Evolutionary conservation across 306 rosid genomes (phyloP).

Genomic region (Casuarina glauca): DNA sequence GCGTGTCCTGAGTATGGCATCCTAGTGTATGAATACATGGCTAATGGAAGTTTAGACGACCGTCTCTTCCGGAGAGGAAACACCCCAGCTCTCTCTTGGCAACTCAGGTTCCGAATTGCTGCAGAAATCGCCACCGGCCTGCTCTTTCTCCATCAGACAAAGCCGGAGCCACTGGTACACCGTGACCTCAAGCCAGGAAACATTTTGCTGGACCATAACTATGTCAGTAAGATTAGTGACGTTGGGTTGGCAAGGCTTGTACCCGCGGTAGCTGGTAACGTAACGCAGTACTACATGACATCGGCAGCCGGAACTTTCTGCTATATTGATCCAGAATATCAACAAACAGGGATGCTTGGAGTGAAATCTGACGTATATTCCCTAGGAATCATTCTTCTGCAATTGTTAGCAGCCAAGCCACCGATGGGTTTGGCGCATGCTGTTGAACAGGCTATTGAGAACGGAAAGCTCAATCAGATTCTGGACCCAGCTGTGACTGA

Average conservation of each 20-base stretch:
- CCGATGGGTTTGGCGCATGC: slow-evolving; percentile 82
- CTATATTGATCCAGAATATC: slow-evolving; percentile 98
- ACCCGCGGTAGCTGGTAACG: slow-evolving; percentile 80
- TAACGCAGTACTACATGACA: slow-evolving; percentile 73
- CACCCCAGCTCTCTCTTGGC: slow-evolving; percentile 56
- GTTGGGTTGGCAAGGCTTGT: slow-evolving; percentile 90
- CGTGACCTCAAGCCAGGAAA: slow-evolving; percentile 94
- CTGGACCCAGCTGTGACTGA: slow-evolving; percentile 67
- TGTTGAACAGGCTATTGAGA: slow-evolving; percentile 50
- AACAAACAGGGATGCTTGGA: slow-evolving; percentile 90
- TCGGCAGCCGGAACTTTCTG: slow-evolving; percentile 94
- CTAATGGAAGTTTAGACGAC: slow-evolving; percentile 89
- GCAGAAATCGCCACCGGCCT: slow-evolving; percentile 83
- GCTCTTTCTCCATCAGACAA: slow-evolving; percentile 87
- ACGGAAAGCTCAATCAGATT: slow-evolving; percentile 41
- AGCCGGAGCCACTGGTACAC: slow-evolving; percentile 95
- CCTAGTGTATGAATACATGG: slow-evolving; percentile 86
- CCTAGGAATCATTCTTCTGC: slow-evolving; percentile 77
- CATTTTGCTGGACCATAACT: slow-evolving; percentile 75
- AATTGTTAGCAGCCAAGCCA: slow-evolving; percentile 63
- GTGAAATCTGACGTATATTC: slow-evolving; percentile 94
- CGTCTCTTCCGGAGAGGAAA: slow-evolving; percentile 55
- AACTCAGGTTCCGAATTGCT: slow-evolving; percentile 69
- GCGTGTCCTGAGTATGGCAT: slow-evolving; percentile 91
- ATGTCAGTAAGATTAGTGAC: slow-evolving; percentile 77